Percentiles rank a stretch among this genome's conserved stretches.
These are phyloP conservation scores for Fusarium miscanthi DNA, from an alignment of 2,329 filamentous ascomycete species.

Conservation along the genomic window DNA sequence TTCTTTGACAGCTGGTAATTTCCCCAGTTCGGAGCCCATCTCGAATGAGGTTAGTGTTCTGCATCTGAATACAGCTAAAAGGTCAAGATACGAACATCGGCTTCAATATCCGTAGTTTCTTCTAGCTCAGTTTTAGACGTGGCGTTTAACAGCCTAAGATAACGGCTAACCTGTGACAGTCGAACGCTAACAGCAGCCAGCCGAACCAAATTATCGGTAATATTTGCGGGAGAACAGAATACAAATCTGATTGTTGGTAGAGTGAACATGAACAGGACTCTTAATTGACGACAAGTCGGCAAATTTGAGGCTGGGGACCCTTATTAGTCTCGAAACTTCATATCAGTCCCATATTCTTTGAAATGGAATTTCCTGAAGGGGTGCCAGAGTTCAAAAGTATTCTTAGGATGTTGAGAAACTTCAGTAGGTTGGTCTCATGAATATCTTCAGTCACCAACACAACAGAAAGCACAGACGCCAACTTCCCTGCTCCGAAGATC, in stretches of 20 bases:
- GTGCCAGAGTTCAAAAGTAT: not conserved
- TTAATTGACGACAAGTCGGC: accelerated
- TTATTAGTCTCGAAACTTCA: not conserved
- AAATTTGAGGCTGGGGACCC: not conserved
- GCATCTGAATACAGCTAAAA: not conserved
- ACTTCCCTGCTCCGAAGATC: no score
- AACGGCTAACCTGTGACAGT: not conserved
- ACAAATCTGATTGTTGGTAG: no score
- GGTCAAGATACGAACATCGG: not conserved
- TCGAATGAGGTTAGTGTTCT: not conserved
- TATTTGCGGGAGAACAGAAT: not conserved
- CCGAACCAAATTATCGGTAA: not conserved
- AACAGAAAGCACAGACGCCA: no score
- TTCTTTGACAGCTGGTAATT: not conserved
- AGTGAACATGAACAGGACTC: not conserved
- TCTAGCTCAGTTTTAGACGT: not conserved
- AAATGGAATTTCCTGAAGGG: not conserved
- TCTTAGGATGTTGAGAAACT: not conserved
- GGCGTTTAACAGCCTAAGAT: not conserved
- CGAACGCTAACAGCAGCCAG: not conserved
- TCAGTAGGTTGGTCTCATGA: no score
- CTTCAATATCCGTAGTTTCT: not conserved
- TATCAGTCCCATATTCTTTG: not conserved
- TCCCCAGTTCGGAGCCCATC: not conserved
- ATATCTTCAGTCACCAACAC: no score